Conservation (phyloP, 2,329 filamentous ascomycete species). For the Curvularia eragrostidis region DNA sequence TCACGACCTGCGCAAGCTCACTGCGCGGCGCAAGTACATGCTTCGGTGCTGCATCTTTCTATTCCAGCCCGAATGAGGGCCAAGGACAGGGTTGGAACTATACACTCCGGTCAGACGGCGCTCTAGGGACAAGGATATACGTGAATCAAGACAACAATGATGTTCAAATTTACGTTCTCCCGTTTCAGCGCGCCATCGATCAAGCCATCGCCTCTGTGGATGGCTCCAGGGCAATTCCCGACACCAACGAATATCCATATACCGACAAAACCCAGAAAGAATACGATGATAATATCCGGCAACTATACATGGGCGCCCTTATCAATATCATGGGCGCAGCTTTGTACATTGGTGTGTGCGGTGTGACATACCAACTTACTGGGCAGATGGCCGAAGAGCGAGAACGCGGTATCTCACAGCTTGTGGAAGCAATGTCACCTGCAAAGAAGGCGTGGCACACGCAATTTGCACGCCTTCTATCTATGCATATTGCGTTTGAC, state of each 20-base stretch:
- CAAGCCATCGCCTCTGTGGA: conserved; percentile 69
- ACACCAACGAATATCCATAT: conserved; percentile 72
- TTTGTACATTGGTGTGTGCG: conserved; percentile 80
- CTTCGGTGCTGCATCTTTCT: conserved; percentile 76
- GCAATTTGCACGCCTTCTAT: conserved; percentile 76
- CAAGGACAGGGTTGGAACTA: conserved; percentile 79
- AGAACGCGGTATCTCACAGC: conserved; percentile 84
- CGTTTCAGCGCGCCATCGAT: conserved; percentile 81
- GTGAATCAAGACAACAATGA: conserved; percentile 72
- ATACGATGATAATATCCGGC: conserved; percentile 69
- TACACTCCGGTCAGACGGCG: conserved; percentile 77
- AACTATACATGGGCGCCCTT: conserved; percentile 73
- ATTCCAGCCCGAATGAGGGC: conserved; percentile 76
- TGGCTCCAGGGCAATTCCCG: conserved; percentile 48
- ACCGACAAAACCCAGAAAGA: conserved; percentile 74
- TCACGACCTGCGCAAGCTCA: conserved; percentile 65
- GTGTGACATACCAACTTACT: conserved; percentile 84
- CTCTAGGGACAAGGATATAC: conserved; percentile 70
- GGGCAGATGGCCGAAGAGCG: conserved; percentile 86
- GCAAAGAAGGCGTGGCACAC: conserved; percentile 76
- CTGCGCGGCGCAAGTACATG: conserved; percentile 70
- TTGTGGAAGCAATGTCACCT: conserved; percentile 92
- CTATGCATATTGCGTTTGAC: conserved; percentile 81
- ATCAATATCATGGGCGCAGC: conserved; percentile 78
- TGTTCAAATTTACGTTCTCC: conserved; percentile 77